Percentiles rank a stretch among this genome's conserved stretches.
Conservation (phyloP, 2,329 filamentous ascomycete species). For the Annulohypoxylon truncatum region DNA sequence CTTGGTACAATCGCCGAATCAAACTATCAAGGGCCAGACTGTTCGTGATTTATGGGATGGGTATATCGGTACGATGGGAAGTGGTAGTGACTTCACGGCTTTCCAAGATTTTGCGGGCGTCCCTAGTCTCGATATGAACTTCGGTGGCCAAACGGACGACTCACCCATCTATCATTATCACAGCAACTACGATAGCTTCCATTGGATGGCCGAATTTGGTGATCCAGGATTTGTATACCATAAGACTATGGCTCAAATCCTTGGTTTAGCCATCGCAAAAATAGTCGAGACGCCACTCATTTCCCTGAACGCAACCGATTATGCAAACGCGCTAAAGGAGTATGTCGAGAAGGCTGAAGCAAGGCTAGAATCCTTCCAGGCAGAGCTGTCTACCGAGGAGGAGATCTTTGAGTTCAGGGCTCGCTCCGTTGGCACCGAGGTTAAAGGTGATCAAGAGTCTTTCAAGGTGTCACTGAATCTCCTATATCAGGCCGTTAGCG, state of each 20-base stretch:
- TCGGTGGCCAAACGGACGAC: conserved; percentile 57
- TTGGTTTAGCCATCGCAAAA: conserved; percentile 70
- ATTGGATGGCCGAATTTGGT: conserved; percentile 87
- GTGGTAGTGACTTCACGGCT: conserved; percentile 79
- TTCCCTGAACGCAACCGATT: conserved; percentile 72
- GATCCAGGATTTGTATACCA: conserved; percentile 77
- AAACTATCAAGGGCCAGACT: conserved; percentile 76
- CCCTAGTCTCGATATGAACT: conserved; percentile 73
- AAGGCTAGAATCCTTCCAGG: conserved; percentile 55
- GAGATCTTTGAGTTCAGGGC: conserved; percentile 49
- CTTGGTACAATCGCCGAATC: conserved; percentile 77
- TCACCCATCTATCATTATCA: conserved; percentile 82
- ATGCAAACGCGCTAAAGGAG: conserved; percentile 65
- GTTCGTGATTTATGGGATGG: conserved; percentile 75
- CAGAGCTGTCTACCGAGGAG: conserved; percentile 45
- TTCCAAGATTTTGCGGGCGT: conserved; percentile 80
- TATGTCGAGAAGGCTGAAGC: conserved; percentile 65
- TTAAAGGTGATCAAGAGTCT: conserved; percentile 52
- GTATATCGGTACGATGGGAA: conserved; percentile 73
- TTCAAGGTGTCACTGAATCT: conserved; percentile 56
- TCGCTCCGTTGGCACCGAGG: conserved; percentile 34
- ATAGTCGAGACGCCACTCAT: conserved; percentile 72
- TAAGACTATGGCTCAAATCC: conserved; percentile 72
- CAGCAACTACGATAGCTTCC: conserved; percentile 89
- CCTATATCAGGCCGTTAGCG: conserved; percentile 52